Evolutionary conservation across 495 filamentous ascomycete genomes (phyloP).

Genomic region (Aspergillus incahuasiensis): DNA sequence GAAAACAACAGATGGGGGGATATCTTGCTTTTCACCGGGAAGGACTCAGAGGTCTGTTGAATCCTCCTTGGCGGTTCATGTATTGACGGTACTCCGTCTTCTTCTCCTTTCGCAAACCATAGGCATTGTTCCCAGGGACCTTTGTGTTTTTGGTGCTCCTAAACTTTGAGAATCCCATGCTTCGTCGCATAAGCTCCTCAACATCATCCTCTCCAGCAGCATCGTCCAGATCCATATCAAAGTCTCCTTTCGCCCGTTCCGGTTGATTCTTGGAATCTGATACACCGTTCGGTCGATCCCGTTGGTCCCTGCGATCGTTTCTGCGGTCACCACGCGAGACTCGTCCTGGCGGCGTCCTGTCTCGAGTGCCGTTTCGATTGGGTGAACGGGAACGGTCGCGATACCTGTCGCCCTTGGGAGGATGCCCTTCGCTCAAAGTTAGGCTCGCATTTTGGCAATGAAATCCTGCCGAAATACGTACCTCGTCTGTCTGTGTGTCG

Average conservation of each 20-base stretch:
- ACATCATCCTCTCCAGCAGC: constrained; percentile 63
- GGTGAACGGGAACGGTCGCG: constrained; percentile 46
- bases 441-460: constrained; percentile 11
- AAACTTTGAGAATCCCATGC: constrained; percentile 87
- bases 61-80: constrained; percentile 96
- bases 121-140: constrained; percentile 82
- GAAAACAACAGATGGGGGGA: background rate
- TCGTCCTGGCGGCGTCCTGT: constrained; percentile 36
- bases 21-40: constrained; percentile 24
- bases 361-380: constrained; percentile 34
- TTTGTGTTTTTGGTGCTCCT: constrained; percentile 87
- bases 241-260: constrained; percentile 30
- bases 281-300: constrained; percentile 25
- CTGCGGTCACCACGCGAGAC: constrained; percentile 29
- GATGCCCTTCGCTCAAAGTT: constrained; percentile 20
- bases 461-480: constrained; percentile 17
- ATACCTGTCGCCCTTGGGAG: constrained; percentile 34
- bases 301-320: constrained; percentile 30
- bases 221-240: constrained; percentile 41
- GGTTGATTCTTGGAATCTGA: constrained; percentile 13
- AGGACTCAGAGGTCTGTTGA: constrained; percentile 86
- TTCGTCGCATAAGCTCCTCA: constrained; percentile 67
- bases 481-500: constrained; percentile 40
- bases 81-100: constrained; percentile 95
- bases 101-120: constrained; percentile 86